Evolutionary conservation across 2,329 filamentous ascomycete genomes (phyloP), one percentile per base, ranked within the genome.

Genomic region (Drechslerella coelobrocha): DNA sequence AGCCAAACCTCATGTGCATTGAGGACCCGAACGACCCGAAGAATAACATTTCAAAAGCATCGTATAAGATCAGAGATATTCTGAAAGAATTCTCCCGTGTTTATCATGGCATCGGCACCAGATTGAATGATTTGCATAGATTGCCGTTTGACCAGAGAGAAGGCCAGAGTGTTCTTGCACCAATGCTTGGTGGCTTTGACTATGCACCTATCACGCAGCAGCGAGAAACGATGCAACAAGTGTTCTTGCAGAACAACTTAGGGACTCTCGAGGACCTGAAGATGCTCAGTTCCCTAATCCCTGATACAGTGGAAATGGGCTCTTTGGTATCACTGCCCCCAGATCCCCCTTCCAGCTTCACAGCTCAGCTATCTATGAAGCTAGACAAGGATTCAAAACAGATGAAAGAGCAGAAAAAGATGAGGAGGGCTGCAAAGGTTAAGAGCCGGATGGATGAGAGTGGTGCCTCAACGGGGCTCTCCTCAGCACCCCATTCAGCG

Each of bases 1-100:
- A 73, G 62, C 45, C 66, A 7, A 53, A 48, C 17, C 43, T 63
- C 54, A 82, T 99, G 1, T 90, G 89, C 7, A 96, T 99, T 75
- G 89, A 96, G 66, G 94, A 99, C 76, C 94, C 94, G 0, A 96
- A 97, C 78, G 89, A 90, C 66, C 78, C 85, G 0, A 81, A 83
- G 24, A 97, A 97, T 78, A 94, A 99, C 76, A 94, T 99, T 24
- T 88, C 94, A 0, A 92, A 92, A 8, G 92, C 92, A 8, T 94
- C 92, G 0, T 84, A 82, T 48, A 89, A 90, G 73, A 90, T 89
- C 6, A 74, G 79, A 0, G 81, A 84, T 7, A 89, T 97, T 52
- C 81, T 90, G 73, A 77, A 82, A n/a, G 82, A 83, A 10, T 97
- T 99, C 78, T 81, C 84, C 0, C 80, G 86, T 1, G 89, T 90